phyloP scores from a whole-genome alignment of 768 basidiomycete genomes.

The Podaxis rugospora region DNA sequence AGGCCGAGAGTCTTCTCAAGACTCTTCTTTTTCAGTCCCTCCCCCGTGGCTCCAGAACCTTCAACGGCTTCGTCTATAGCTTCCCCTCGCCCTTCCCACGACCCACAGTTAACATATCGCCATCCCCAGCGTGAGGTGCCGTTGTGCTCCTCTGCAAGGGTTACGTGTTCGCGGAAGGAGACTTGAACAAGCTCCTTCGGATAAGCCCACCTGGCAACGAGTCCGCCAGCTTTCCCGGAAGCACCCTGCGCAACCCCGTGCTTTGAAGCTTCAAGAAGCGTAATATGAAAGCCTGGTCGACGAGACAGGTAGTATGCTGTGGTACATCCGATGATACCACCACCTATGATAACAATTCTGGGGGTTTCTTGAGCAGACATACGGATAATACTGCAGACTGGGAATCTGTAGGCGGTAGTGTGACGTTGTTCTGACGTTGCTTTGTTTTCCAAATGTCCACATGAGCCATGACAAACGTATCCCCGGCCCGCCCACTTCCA shows the following conservation, averaged over 20 bases:
- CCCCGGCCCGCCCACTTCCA: neutral
- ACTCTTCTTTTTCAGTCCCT: conserved; percentile 36
- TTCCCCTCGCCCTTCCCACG: conserved; percentile 66
- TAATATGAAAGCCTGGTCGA: conserved; percentile 45
- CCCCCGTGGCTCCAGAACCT: conserved; percentile 22
- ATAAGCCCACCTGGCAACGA: conserved; percentile 85
- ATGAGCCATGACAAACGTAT: neutral
- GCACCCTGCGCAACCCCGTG: conserved; percentile 72
- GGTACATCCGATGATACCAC: conserved; percentile 82
- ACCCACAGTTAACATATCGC: conserved; percentile 68
- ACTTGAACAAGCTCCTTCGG: conserved; percentile 64
- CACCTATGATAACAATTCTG: conserved; percentile 72
- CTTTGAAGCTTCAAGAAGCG: conserved; percentile 67
- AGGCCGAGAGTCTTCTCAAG: conserved; percentile 55
- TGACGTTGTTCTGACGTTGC: too few species aligned
- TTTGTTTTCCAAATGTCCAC: neutral
- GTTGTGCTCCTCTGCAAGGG: conserved; percentile 62
- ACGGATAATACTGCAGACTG: neutral
- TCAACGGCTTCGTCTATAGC: conserved; percentile 15
- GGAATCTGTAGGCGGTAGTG: neutral
- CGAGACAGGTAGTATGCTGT: conserved; percentile 77
- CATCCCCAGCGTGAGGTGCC: conserved; percentile 81
- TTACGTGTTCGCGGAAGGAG: conserved; percentile 72
- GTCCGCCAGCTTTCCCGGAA: conserved; percentile 80
- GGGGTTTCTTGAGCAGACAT: neutral